These are phyloP conservation scores for Calonectria pseudoreteaudii DNA, from an alignment of 2,329 filamentous ascomycete species.

Conservation along the genomic window DNA sequence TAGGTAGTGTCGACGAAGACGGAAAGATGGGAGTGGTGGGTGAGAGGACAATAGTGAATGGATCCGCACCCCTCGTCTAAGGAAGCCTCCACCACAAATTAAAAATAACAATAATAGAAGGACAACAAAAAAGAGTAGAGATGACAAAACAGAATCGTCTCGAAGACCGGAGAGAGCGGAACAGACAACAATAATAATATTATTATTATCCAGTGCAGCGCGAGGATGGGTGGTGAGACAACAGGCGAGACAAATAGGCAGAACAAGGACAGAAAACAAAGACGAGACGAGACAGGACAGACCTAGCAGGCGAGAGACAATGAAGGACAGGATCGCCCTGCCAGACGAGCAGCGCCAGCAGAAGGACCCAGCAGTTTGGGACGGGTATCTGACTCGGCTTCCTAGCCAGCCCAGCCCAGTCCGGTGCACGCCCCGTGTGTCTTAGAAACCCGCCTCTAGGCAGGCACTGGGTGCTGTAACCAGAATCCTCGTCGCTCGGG, in stretches of 20 bases:
- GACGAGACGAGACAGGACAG: constrained; percentile 2
- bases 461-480: constrained; percentile 14
- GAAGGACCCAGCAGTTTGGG: constrained; percentile 45
- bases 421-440: constrained; percentile 24
- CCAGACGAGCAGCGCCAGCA: constrained; percentile 23
- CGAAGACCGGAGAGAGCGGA: neutral
- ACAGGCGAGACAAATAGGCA: neutral
- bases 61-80: constrained; percentile 17
- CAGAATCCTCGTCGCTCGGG: neutral
- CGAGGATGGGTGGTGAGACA: neutral
- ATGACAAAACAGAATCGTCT: neutral
- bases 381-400: constrained; percentile 45
- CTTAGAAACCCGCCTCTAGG: constrained; percentile 16
- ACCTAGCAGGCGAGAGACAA: constrained; percentile 24
- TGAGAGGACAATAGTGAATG: constrained; percentile 8
- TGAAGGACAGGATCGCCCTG: constrained; percentile 27
- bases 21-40: constrained; percentile 3
- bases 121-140: neutral
- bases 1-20: neutral
- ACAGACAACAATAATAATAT: neutral
- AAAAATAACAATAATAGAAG: neutral
- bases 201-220: neutral
- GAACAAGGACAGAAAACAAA: neutral
- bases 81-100: constrained; percentile 7
- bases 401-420: constrained; percentile 36